phyloP scores from a whole-genome alignment of 805 yeast species.

The Ogataea philodendri region DNA sequence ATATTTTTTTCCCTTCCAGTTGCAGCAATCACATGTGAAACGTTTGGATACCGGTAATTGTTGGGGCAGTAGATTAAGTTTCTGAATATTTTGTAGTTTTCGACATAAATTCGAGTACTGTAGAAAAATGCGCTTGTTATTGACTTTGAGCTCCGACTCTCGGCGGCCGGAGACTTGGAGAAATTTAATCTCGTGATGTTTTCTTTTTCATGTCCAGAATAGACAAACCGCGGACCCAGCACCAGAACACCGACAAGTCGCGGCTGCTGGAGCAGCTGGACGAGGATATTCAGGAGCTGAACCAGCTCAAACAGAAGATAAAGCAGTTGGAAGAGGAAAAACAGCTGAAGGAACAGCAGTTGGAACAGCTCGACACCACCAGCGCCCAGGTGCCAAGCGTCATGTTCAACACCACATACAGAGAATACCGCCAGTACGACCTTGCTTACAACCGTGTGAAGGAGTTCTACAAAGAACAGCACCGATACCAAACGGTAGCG shows the following conservation, averaged over 20 bases:
- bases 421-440: constrained; percentile 62
- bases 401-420: constrained; percentile 21
- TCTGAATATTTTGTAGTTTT: too few relatives aligned
- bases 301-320: constrained; percentile 35
- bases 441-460: constrained; percentile 68
- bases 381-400: constrained; percentile 18
- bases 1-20: constrained; percentile 6
- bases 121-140: too few relatives aligned
- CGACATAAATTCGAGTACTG: too few relatives aligned
- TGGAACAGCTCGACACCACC: constrained; percentile 14
- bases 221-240: constrained; percentile 13
- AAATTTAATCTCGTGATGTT: constrained; percentile 1
- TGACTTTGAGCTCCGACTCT: too few relatives aligned
- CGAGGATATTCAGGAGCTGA: constrained; percentile 43
- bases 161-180: too few relatives aligned
- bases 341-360: constrained; percentile 14
- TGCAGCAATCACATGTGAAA: constrained; percentile 10
- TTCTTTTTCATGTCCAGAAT: constrained; percentile 11
- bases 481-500: constrained; percentile 67
- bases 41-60: constrained; percentile 1
- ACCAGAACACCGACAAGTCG: constrained; percentile 33
- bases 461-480: constrained; percentile 65
- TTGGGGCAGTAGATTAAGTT: not conserved
- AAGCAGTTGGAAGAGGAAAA: constrained; percentile 22
- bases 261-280: constrained; percentile 40